These are phyloP conservation scores for Umbelopsis sp. DNA, from an alignment of 371 early-diverging fungal species.

Conservation along the genomic window DNA sequence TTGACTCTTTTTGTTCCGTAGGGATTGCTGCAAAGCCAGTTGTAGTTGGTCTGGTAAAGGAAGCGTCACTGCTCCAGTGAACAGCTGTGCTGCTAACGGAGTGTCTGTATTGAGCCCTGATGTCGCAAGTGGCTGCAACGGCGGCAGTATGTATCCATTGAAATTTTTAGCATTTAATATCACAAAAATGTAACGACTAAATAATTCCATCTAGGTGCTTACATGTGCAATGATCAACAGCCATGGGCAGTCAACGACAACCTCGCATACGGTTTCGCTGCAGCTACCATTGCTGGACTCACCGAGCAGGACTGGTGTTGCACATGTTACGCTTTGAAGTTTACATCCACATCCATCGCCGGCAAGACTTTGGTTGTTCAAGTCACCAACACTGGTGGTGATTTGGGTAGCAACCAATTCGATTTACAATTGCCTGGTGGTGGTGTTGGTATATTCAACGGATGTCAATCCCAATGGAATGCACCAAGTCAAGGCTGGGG, in stretches of 20 bases:
- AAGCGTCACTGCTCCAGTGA: slow-evolving; percentile 34
- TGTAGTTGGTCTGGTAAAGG: slow-evolving; percentile 49
- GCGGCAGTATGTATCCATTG: slow-evolving; percentile 27
- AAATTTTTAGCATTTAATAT: neutral
- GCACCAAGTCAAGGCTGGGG: slow-evolving; percentile 46
- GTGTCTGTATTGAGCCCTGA: slow-evolving; percentile 31
- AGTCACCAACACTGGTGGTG: slow-evolving; percentile 52
- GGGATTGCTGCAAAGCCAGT: slow-evolving; percentile 54
- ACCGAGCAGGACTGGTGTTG: slow-evolving; percentile 45
- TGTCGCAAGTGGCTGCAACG: slow-evolving; percentile 38
- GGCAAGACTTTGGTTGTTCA: slow-evolving; percentile 55
- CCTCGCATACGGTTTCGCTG: slow-evolving; percentile 53
- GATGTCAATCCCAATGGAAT: slow-evolving; percentile 42
- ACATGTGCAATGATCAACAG: slow-evolving; percentile 50
- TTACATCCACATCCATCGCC: slow-evolving; percentile 35
- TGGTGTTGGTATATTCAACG: slow-evolving; percentile 52
- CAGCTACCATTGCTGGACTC: slow-evolving; percentile 36
- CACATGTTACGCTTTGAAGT: slow-evolving; percentile 50
- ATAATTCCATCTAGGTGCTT: slow-evolving; percentile 22
- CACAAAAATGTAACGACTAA: neutral
- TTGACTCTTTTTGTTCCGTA: neutral
- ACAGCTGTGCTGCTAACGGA: slow-evolving; percentile 40
- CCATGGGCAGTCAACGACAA: slow-evolving; percentile 45
- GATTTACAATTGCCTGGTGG: slow-evolving; percentile 56
- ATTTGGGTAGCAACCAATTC: slow-evolving; percentile 44